These are phyloP conservation scores for Lecanosticta acicola DNA, from an alignment of 2,329 filamentous ascomycete species.

Conservation along the genomic window DNA sequence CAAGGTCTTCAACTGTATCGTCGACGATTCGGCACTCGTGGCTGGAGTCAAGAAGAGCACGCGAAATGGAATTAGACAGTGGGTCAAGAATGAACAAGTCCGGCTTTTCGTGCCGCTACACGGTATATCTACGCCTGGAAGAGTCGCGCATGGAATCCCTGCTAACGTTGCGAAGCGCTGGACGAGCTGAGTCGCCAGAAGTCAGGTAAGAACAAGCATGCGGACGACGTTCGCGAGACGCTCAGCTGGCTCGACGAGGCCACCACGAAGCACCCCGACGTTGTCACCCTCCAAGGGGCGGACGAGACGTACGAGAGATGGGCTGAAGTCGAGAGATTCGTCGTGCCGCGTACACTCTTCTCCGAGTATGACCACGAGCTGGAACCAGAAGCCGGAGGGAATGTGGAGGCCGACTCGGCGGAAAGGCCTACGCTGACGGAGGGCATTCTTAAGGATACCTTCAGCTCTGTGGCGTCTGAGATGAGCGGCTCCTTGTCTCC, in stretches of 20 bases:
- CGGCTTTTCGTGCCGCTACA: constrained; percentile 48
- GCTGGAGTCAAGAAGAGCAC: constrained; percentile 49
- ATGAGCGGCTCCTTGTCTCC: constrained; percentile 36
- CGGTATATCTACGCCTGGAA: too few species aligned
- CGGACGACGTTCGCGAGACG: constrained; percentile 44
- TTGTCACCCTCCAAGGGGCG: constrained; percentile 44
- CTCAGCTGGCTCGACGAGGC: constrained; percentile 49
- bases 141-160: too few species aligned
- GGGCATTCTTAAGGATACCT: constrained; percentile 35
- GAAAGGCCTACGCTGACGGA: constrained; percentile 26
- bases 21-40: constrained; percentile 48
- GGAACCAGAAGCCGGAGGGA: constrained; percentile 30
- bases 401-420: too few species aligned
- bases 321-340: constrained; percentile 46
- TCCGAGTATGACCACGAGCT: constrained; percentile 43
- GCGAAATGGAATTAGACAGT: constrained; percentile 48
- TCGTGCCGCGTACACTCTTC: constrained; percentile 45
- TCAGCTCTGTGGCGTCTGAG: constrained; percentile 42
- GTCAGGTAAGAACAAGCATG: constrained; percentile 38
- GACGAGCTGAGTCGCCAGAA: constrained; percentile 43
- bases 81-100: constrained; percentile 46
- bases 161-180: constrained; percentile 35
- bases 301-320: constrained; percentile 45
- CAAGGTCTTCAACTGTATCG: constrained; percentile 51
- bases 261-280: constrained; percentile 40